Evolutionary conservation across 176 grass and related monocot species (phyloP).

Genomic region (Avena eriantha): DNA sequence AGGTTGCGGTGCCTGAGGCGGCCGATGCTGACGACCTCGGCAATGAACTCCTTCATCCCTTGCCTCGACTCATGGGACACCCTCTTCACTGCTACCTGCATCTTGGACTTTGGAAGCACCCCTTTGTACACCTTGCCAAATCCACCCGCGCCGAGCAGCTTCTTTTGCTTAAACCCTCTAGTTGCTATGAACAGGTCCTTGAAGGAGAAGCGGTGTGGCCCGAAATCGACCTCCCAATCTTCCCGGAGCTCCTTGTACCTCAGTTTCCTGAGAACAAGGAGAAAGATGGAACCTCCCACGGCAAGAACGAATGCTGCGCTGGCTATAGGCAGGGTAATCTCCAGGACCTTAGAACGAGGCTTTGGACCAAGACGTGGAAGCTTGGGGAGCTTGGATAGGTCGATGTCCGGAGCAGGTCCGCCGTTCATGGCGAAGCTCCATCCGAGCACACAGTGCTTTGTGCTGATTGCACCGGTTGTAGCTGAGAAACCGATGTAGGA

Average conservation of each 20-base stretch:
- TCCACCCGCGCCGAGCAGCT: slow-evolving; percentile 38
- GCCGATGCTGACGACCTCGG: slow-evolving; percentile 38
- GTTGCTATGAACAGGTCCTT: slow-evolving; percentile 44
- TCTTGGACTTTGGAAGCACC: slow-evolving; percentile 32
- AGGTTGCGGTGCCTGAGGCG: slow-evolving; percentile 38
- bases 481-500: slow-evolving; percentile 44
- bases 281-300: neutral
- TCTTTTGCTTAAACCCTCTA: slow-evolving; percentile 27
- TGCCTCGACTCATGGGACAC: slow-evolving; percentile 49
- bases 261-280: slow-evolving; percentile 12
- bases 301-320: slow-evolving; percentile 8
- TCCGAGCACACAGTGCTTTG: slow-evolving; percentile 38
- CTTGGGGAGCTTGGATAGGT: slow-evolving; percentile 38
- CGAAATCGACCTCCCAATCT: slow-evolving; percentile 51
- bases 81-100: slow-evolving; percentile 38
- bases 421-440: slow-evolving; percentile 44
- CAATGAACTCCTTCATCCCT: slow-evolving; percentile 47
- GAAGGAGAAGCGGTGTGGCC: slow-evolving; percentile 41
- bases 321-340: slow-evolving; percentile 40
- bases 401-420: slow-evolving; percentile 38
- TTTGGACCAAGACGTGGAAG: slow-evolving; percentile 28
- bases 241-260: slow-evolving; percentile 38
- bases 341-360: slow-evolving; percentile 42
- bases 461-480: slow-evolving; percentile 43
- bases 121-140: slow-evolving; percentile 51